These are phyloP conservation scores for Amanita fuliginea DNA, from an alignment of 768 basidiomycete species.

Conservation along the genomic window DNA sequence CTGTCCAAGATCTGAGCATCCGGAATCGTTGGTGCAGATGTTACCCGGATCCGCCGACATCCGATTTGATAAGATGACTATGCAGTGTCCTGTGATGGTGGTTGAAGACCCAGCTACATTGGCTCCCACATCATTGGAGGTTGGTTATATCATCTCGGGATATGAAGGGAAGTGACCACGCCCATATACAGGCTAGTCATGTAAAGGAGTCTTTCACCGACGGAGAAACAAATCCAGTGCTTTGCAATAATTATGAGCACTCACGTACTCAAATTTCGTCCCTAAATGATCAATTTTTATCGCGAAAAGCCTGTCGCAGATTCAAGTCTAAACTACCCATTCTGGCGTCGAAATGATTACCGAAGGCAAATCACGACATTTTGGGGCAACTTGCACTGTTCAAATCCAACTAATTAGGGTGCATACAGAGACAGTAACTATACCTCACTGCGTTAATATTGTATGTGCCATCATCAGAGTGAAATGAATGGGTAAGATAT, in stretches of 20 bases:
- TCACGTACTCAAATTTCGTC: neutral
- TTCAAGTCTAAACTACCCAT: neutral
- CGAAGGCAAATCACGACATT: neutral
- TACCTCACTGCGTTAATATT: constrained; percentile 2
- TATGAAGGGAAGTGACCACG: no score
- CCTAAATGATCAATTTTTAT: neutral
- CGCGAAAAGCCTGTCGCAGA: neutral
- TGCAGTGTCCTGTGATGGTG: neutral
- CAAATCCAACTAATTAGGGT: no score
- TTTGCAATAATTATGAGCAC: neutral
- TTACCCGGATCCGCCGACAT: neutral
- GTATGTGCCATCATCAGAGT: constrained; percentile 1
- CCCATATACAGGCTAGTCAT: neutral
- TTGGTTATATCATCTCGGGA: neutral
- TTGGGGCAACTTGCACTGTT: no score
- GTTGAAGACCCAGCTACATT: neutral
- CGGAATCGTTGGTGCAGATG: neutral
- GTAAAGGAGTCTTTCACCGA: neutral
- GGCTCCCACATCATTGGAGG: neutral
- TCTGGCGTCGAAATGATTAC: neutral
- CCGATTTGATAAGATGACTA: neutral
- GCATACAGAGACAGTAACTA: neutral
- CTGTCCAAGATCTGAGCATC: neutral
- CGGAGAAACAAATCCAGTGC: neutral
- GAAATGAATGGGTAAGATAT: neutral